Base-by-base conservation (phyloP, 2,329 filamentous ascomycete genomes). In the Ceratocystis lukuohia region DNA sequence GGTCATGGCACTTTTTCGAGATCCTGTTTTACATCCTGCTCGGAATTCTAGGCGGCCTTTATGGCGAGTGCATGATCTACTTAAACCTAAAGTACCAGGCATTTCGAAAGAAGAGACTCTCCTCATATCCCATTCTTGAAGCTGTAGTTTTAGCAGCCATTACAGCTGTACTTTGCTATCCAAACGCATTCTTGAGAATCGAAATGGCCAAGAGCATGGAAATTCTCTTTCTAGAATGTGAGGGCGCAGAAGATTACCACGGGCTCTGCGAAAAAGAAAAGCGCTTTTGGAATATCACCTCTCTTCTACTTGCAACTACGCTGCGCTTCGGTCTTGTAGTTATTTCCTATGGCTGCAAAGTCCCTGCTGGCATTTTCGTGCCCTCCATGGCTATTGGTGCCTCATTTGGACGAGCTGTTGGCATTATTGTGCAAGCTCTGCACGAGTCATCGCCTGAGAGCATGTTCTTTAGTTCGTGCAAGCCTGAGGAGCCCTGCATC, bases 161-260 rank as follows among this genome's bases (percentile, higher is more conserved):
- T 6, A 99, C 94, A 3, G 94, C 92, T 8, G 80, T 97, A 28
- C 81, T 99, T n/a, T 96, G 93, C 75, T 99, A 96, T 72, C 94
- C 93, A 0, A 99, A 99, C 71, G 91, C 89, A 74, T 97, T 99
- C 70, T 74, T 99, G 66, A 83, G 90, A 66, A 96, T 97, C 71
- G 95, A 99, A 76, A 97, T 99, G 94, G 96, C 94, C 0, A 93
- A 97, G 78, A 96, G 91, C 78, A 97, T 99, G 94, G 92, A 97
- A 74, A 96, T 96, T 69, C 78, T 99, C 10, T 99, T 99, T 75
- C 82, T 89, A 15, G 94, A 99, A 74, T 99, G 94, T 71, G 90
- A 96, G 73, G 91, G 88, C 4, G 87, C 82, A 22, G 88, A 96
- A 74, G 90, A 93, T 73, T 96, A 96, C 71, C 85, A 95, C 69